Evolutionary conservation across 2,329 filamentous ascomycete species (phyloP), one percentile per base, ranked within the genome.

Genomic region (Grosmannia serpens): DNA sequence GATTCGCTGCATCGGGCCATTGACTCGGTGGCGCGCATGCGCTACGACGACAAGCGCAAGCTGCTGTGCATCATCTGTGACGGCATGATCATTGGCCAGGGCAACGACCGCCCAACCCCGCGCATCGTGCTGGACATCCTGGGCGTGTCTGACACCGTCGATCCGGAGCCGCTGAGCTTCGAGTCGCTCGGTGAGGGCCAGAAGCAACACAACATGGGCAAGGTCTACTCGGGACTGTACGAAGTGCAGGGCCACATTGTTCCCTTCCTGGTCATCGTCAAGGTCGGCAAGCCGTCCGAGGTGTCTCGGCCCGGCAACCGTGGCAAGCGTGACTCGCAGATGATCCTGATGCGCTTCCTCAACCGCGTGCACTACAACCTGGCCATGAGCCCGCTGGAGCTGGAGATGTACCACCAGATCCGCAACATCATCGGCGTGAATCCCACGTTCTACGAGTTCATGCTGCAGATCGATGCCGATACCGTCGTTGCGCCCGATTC

Each of bases 191-290:
- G 94, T 60, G 92, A 97, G 73, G 94, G 94, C 70, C 83, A 88
- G 74, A 96, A 95, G 75, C 94, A 97, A 72, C 94, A 97, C 78
- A 99, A 99, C 73, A 97, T 97, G 92, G 94, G 89, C 72, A 99
- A 99, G 74, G 85, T 96, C 64, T 99, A 99, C 74, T 96, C 94
- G 24, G 94, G 94, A 68, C 79, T 99, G 6, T 99, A 99, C 71
- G 94, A 99, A 74, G 91, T 96, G 8, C 89, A 96, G 69, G 94
- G 94, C 63, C 92, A 99, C 70, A 97, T 99, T 65, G 94, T 99
- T 52, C 94, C 94, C 26, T 99, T 96, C 82, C 71, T 99, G 70
- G 94, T 99, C 56, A 80, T 99, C 52, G 91, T 97, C 74, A 99
- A 99, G 79, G 84, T 97, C 65, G 94, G 94, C 70, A 99, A 99